Base-by-base conservation (phyloP, 129 eudicot genomes). In the Logfia minima region DNA sequence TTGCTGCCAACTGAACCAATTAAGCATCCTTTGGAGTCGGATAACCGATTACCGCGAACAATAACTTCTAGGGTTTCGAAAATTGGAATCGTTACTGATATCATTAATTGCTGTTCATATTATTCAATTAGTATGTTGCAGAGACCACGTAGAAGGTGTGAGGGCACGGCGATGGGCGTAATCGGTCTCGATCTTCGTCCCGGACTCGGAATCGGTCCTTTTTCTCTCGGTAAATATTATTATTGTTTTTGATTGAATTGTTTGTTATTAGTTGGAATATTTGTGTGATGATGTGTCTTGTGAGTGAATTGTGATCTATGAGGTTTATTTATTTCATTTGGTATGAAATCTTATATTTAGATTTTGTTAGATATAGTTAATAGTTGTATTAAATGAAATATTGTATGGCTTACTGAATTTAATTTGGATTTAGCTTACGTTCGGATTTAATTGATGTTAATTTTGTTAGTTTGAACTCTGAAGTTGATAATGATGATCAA, bases 181-280 rank as follows among this genome's bases (percentile, higher is more conserved):
- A 86, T 89, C 83, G 96, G 70, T 6, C 88, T 93, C 35, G 98
- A 93, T 87, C 96, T 93, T 70, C 98, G 96, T 48, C 98, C 98
- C 1, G 98, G 98, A 37, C 84, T 87, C 66, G 97, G 97, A 43
- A 82, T 93, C 71, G 97, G 98, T 23, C 98, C 97, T 56, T 93
- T 93, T 73, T 76, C 91, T 52, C 90, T 93, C 11, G 98, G 98
- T 93, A 82, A 64, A 4, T 31, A 55, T 68, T 59, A 11, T 35
- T 66, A 32, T 28, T 66, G 41, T 16, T 16, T 17, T 17, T 66
- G 24, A n/a, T 26, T 66, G 10, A 16, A 66, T 5, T 31, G 24
- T 18, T 28, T 59, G 51, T 48, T 19, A 23, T 29, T 66, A 2
- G 63, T n/a, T 58, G 11, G 19, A n/a, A 55, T 58, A 19, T 16